Conservation (phyloP, 345 rosid genomes). For the Lagerstroemia speciosa region DNA sequence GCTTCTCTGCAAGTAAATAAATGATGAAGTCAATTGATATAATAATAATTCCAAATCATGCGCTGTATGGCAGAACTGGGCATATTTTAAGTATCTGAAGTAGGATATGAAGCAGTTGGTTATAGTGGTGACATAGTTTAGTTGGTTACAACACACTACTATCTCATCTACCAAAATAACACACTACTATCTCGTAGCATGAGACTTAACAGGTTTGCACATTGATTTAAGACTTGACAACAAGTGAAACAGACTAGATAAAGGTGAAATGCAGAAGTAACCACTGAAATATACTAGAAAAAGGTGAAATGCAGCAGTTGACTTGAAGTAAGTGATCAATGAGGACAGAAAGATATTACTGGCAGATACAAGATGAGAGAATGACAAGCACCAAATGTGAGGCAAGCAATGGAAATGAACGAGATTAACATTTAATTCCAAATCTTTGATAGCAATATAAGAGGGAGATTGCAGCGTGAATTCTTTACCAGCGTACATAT, state of each 20-base stretch:
- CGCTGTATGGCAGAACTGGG: not conserved
- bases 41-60: not conserved
- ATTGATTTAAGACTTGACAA: not conserved
- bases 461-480: not conserved
- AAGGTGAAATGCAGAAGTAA: no score
- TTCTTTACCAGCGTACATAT: conserved; percentile 66
- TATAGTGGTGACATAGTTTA: no score
- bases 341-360: not conserved
- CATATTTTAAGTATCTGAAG: not conserved
- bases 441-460: not conserved
- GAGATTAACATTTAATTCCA: not conserved
- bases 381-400: not conserved
- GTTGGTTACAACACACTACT: not conserved
- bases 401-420: not conserved
- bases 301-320: not conserved
- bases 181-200: no score
- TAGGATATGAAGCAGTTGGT: not conserved
- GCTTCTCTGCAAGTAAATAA: conserved; percentile 51
- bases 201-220: not conserved
- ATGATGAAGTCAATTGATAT: not conserved
- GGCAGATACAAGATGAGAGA: not conserved
- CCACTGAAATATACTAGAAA: not conserved
- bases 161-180: not conserved
- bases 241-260: no score
- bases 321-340: not conserved